Base-by-base conservation (phyloP, 1,139 yeast species). In the Saccharomycopsis crataegensis region DNA sequence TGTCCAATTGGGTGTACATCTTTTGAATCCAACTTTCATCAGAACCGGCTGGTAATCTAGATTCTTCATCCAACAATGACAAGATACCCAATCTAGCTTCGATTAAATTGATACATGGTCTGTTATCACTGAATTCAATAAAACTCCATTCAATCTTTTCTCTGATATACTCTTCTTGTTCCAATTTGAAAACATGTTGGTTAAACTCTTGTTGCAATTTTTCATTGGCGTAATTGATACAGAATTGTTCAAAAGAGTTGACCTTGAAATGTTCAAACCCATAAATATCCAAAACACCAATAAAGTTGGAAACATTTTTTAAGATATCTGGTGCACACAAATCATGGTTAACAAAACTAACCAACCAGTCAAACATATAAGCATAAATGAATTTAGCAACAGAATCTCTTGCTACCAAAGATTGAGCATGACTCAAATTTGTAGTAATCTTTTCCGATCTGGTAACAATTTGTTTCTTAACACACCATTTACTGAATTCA, bases 141-240 rank as follows among this genome's bases (percentile, higher is more conserved):
- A 93, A 93, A 14, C 94, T 86, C 98, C 99, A 93, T 69, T 91
- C 94, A 60, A 93, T 91, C 64, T 91, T 88, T 73, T 93, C 99
- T 57, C 79, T 80, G 50, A 90, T 77, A 67, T 93, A 93, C 66
- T 93, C 97, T 66, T 91, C 97, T 73, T 93, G 98, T 67, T 93
- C 99, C 59, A 93, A 78, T 67, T 91, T 93, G 77, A 93, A 93
- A 49, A 93, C 98, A 66, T 93, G 98, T 69, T 91, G 98, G 65
- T 91, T 93, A 70, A 93, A 93, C 67, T 91, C 98, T 70, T 93
- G 99, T 70, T 93, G 99, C 62, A 93, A 77, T 70, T 93, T 93
- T 72, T 93, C 99, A 69, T 93, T 93, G 51, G 99, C 98, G 68
- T 93, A 93, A 67, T 93, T 93, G 71, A 93, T 93, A 72, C 99